These are phyloP conservation scores for Pulveroboletus sp. DNA, from an alignment of 1,284 basidiomycete species.

Conservation along the genomic window DNA sequence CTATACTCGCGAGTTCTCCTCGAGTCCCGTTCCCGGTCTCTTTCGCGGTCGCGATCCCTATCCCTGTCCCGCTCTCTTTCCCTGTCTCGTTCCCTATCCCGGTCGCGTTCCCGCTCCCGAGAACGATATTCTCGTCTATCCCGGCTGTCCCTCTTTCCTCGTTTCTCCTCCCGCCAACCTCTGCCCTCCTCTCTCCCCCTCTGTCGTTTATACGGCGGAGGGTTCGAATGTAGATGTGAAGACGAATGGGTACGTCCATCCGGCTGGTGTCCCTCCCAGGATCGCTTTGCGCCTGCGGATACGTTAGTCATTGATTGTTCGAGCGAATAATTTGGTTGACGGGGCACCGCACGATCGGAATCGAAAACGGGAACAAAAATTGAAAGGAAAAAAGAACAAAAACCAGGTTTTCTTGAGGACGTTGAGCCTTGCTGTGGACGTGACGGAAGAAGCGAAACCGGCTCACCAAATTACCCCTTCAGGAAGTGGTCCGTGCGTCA, in stretches of 20 bases:
- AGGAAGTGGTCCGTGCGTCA: constrained; percentile 23
- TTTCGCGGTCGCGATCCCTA: constrained; percentile 2
- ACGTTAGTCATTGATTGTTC: constrained; percentile 71
- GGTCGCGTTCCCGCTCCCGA: constrained; percentile 24
- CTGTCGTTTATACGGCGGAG: constrained; percentile 47
- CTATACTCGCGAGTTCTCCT: constrained; percentile 42
- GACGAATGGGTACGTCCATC: constrained; percentile 34
- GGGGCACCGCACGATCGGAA: constrained; percentile 75
- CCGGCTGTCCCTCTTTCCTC: constrained; percentile 32
- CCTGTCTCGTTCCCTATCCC: constrained; percentile 12
- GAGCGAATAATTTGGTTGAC: constrained; percentile 59
- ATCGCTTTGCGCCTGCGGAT: constrained; percentile 79
- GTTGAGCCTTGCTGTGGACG: constrained; percentile 1
- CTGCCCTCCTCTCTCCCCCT: constrained; percentile 62
- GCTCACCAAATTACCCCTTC: constrained; percentile 1
- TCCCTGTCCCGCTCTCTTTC: constrained; percentile 11
- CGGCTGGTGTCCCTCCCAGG: constrained; percentile 60
- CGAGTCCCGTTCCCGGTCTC: constrained; percentile 22
- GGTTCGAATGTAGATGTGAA: constrained; percentile 13
- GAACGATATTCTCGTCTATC: constrained; percentile 40
- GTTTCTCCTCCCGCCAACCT: constrained; percentile 42
- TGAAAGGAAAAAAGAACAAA: neutral
- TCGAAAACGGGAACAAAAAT: constrained; percentile 12
- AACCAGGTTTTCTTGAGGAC: no score
- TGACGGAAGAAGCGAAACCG: neutral